phyloP scores from a whole-genome alignment of 1,284 basidiomycete genomes.

The Cutaneotrichosporon arboriforme region DNA sequence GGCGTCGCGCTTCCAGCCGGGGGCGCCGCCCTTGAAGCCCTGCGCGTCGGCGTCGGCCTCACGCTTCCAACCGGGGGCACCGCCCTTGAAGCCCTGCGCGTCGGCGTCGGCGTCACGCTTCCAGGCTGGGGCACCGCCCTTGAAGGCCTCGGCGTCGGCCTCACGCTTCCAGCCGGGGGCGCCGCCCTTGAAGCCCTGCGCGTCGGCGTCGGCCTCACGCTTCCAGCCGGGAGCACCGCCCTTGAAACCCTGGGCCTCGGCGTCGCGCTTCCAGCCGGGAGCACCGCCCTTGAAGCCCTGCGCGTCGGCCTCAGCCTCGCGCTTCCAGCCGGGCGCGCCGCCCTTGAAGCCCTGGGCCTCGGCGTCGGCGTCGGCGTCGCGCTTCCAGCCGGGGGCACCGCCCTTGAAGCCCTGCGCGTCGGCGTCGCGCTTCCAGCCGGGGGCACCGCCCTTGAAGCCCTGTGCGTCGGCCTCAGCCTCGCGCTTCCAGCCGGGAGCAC shows the following conservation, averaged over 20 bases:
- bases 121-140: not conserved
- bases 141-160: slow-evolving; percentile 1
- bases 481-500: not conserved
- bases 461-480: slow-evolving; percentile 1
- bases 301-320: slow-evolving; percentile 22
- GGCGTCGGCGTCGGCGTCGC: slow-evolving; percentile 10
- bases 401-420: not conserved
- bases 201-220: slow-evolving; percentile 14
- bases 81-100: not conserved
- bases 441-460: not conserved
- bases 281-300: not conserved
- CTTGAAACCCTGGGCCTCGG: not conserved
- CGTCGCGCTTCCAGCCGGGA: not conserved
- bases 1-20: slow-evolving; percentile 1
- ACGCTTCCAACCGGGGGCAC: not conserved
- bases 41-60: not conserved
- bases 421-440: not conserved
- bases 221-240: slow-evolving; percentile 10
- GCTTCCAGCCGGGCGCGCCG: slow-evolving; percentile 16
- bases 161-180: not conserved
- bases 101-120: not conserved
- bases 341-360: slow-evolving; percentile 9
- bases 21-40: not conserved
- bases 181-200: not conserved
- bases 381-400: not conserved